Conservation (phyloP, 1,139 yeast genomes). For the Geotrichum carabidarum region DNA sequence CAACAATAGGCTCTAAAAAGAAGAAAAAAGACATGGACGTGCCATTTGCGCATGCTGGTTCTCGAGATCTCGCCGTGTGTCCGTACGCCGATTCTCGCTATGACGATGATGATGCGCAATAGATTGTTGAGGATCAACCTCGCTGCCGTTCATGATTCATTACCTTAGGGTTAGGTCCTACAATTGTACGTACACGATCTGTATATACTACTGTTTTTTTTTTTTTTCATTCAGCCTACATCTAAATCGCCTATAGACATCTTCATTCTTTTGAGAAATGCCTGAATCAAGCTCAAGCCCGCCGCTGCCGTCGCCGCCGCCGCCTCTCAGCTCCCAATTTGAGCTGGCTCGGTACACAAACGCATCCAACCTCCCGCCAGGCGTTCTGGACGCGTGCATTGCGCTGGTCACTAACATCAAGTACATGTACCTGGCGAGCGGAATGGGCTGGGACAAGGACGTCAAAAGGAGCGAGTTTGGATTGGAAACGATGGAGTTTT, state of each 20-base stretch:
- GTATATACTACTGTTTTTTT: too few species aligned
- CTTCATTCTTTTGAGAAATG: not conserved
- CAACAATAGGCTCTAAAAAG: too few species aligned
- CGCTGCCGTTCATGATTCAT: too few species aligned
- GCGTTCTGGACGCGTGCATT: slow-evolving; percentile 27
- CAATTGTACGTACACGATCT: too few species aligned
- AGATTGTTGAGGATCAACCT: too few species aligned
- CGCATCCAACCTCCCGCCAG: slow-evolving; percentile 4
- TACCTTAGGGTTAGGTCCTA: too few species aligned
- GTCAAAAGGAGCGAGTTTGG: slow-evolving; percentile 46
- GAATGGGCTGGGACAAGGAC: slow-evolving; percentile 43
- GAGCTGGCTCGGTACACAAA: not conserved
- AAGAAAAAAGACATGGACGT: too few species aligned
- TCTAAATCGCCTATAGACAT: not conserved
- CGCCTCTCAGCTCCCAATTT: not conserved
- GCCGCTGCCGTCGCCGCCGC: not conserved
- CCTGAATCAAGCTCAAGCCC: not conserved
- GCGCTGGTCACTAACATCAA: slow-evolving; percentile 29
- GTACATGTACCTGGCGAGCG: slow-evolving; percentile 34
- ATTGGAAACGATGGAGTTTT: slow-evolving; percentile 44
- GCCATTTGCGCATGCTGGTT: too few species aligned
- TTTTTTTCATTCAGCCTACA: too few species aligned
- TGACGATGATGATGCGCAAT: too few species aligned
- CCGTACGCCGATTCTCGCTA: too few species aligned
- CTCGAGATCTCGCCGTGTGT: too few species aligned